Evolutionary conservation across 805 yeast genomes (phyloP).

Genomic region (Candida ponderosae): DNA sequence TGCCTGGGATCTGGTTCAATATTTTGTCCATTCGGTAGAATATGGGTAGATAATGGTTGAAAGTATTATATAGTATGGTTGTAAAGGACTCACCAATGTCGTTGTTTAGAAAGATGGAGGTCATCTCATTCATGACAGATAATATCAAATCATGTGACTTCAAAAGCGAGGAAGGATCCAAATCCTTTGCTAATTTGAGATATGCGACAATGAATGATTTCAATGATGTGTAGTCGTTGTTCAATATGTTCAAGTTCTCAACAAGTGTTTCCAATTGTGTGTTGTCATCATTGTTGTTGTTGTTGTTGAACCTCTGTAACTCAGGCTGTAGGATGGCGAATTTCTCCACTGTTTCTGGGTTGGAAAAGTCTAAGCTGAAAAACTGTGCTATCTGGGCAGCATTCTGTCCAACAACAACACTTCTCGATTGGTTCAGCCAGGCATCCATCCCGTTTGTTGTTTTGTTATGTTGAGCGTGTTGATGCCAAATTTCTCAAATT

Average conservation of each 20-base stretch:
- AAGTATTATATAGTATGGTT: conserved; percentile 26
- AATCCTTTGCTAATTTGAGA: conserved; percentile 35
- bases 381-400: conserved; percentile 5
- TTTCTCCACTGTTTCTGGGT: conserved; percentile 1
- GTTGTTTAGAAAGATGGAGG: conserved; percentile 41
- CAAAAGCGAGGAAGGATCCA: conserved; percentile 48
- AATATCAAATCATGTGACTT: conserved; percentile 49
- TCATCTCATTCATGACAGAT: conserved; percentile 35
- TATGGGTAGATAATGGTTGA: conserved; percentile 37
- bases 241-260: conserved; percentile 22
- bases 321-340: conserved; percentile 12
- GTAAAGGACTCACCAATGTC: conserved; percentile 29
- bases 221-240: conserved; percentile 35
- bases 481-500: too few relatives aligned
- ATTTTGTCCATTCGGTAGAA: conserved; percentile 33
- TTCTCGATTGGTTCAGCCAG: too few relatives aligned
- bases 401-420: not conserved
- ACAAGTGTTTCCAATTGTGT: conserved; percentile 8
- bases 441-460: too few relatives aligned
- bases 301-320: conserved; percentile 9
- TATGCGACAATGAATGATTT: conserved; percentile 35
- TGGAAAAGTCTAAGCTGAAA: conserved; percentile 7
- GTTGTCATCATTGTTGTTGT: too few relatives aligned
- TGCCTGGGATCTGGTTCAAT: conserved; percentile 37
- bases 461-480: too few relatives aligned